Conservation (phyloP, 306 rosid genomes). For the Prunus salicina region DNA sequence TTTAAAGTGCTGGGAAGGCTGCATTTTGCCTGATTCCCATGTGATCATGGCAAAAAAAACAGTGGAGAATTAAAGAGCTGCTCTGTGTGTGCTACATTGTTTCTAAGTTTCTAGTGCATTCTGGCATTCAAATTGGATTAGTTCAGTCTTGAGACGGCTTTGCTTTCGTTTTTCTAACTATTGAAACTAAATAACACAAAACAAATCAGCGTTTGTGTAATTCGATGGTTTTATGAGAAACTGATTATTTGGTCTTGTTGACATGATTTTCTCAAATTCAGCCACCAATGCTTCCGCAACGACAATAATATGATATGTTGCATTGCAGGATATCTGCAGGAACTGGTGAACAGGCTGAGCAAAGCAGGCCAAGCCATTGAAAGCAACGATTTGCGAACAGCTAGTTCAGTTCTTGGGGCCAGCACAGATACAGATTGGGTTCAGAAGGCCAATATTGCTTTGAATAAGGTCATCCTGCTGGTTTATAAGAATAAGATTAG, state of each 20-base stretch:
- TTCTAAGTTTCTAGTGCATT: neutral
- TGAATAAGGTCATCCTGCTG: conserved; percentile 56
- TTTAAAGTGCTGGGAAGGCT: neutral
- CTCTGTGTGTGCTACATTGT: neutral
- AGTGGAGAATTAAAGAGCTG: too few species aligned
- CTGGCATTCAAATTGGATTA: neutral
- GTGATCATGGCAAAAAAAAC: too few species aligned
- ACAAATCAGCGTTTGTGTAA: neutral
- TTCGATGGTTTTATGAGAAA: neutral
- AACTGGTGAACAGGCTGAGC: conserved; percentile 75
- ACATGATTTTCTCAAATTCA: neutral
- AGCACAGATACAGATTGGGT: conserved; percentile 73
- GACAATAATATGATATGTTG: conserved; percentile 10
- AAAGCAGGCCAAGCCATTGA: conserved; percentile 91
- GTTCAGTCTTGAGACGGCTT: neutral
- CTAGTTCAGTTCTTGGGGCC: conserved; percentile 78
- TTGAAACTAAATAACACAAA: neutral
- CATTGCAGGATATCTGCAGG: conserved; percentile 84
- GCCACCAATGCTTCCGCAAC: neutral
- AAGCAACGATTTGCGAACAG: conserved; percentile 57
- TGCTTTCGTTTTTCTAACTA: neutral
- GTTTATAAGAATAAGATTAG: neutral
- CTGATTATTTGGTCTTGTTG: neutral
- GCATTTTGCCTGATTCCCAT: neutral
- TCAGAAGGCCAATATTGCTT: conserved; percentile 72